phyloP scores from a whole-genome alignment of 1,284 basidiomycete species.

The Irpex sp. region DNA sequence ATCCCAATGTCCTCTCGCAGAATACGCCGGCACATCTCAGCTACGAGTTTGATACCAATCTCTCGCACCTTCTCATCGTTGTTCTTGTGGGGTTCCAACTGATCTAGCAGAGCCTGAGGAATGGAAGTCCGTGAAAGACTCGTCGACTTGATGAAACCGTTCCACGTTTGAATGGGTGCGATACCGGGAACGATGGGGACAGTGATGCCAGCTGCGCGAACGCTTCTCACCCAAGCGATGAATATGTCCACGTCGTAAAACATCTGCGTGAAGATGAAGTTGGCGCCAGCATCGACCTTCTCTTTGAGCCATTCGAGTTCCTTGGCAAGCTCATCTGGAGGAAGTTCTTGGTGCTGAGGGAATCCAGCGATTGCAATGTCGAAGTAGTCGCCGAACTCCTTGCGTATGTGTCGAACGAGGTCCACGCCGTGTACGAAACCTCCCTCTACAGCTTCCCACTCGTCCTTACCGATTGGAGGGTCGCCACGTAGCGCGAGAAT shows the following conservation, averaged over 20 bases:
- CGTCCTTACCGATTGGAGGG: constrained; percentile 83
- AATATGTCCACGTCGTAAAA: constrained; percentile 91
- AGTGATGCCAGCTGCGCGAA: constrained; percentile 85
- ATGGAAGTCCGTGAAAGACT: constrained; percentile 84
- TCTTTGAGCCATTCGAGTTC: constrained; percentile 88
- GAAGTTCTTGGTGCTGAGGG: constrained; percentile 69
- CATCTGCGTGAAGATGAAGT: constrained; percentile 95
- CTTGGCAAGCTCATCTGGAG: constrained; percentile 70
- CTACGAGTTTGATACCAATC: constrained; percentile 84
- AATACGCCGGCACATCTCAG: constrained; percentile 84
- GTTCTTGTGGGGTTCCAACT: constrained; percentile 87
- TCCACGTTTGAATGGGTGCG: constrained; percentile 98
- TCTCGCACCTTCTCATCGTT: constrained; percentile 89
- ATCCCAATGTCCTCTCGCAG: constrained; percentile 79
- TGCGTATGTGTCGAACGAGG: constrained; percentile 84
- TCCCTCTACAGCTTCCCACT: constrained; percentile 88
- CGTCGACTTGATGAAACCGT: constrained; percentile 92
- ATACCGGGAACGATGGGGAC: constrained; percentile 95
- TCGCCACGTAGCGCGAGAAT: constrained; percentile 95
- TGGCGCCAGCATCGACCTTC: constrained; percentile 84
- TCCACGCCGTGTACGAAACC: constrained; percentile 90
- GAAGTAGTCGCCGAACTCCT: constrained; percentile 85
- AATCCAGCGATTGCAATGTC: constrained; percentile 93
- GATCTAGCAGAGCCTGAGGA: constrained; percentile 78
- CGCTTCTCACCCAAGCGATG: constrained; percentile 79